Percentiles rank a stretch among this genome's conserved stretches.
Evolutionary conservation across 2,329 filamentous ascomycete species (phyloP).

Genomic region (Didymella pinodella): DNA sequence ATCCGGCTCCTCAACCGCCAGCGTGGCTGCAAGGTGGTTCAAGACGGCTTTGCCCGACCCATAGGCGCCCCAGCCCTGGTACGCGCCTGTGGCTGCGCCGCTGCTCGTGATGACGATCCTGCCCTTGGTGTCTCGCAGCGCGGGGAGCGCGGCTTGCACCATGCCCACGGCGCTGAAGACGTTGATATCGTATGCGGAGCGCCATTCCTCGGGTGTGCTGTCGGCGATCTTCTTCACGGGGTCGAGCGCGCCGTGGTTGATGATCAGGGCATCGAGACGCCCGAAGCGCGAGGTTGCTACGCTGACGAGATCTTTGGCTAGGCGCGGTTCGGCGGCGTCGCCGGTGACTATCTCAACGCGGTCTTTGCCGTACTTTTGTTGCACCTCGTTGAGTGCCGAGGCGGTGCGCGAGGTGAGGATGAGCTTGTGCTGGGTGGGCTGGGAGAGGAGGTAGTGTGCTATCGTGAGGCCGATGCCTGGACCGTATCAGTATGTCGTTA

Average conservation of each 20-base stretch:
- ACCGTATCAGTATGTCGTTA: not conserved
- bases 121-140: slow-evolving; percentile 73
- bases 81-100: slow-evolving; percentile 73
- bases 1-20: slow-evolving; percentile 78
- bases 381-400: slow-evolving; percentile 60
- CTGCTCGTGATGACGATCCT: slow-evolving; percentile 81
- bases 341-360: slow-evolving; percentile 65
- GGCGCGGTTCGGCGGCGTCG: slow-evolving; percentile 62
- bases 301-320: slow-evolving; percentile 69
- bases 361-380: slow-evolving; percentile 57
- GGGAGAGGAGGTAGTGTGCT: slow-evolving; percentile 65
- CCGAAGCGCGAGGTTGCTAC: slow-evolving; percentile 73
- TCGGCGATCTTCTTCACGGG: slow-evolving; percentile 76
- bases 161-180: slow-evolving; percentile 83
- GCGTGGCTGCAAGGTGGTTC: slow-evolving; percentile 77
- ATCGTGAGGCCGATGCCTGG: slow-evolving; percentile 69
- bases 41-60: slow-evolving; percentile 83
- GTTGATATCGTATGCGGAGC: slow-evolving; percentile 78
- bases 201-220: slow-evolving; percentile 76
- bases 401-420: slow-evolving; percentile 66
- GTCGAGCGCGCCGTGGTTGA: slow-evolving; percentile 87
- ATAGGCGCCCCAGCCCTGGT: slow-evolving; percentile 80
- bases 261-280: slow-evolving; percentile 78
- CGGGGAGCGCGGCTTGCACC: slow-evolving; percentile 75
- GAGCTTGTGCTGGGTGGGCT: slow-evolving; percentile 63